Evolutionary conservation across 192 early-diverging fungal species (phyloP).

Genomic region (Coemansia aciculifera): DNA sequence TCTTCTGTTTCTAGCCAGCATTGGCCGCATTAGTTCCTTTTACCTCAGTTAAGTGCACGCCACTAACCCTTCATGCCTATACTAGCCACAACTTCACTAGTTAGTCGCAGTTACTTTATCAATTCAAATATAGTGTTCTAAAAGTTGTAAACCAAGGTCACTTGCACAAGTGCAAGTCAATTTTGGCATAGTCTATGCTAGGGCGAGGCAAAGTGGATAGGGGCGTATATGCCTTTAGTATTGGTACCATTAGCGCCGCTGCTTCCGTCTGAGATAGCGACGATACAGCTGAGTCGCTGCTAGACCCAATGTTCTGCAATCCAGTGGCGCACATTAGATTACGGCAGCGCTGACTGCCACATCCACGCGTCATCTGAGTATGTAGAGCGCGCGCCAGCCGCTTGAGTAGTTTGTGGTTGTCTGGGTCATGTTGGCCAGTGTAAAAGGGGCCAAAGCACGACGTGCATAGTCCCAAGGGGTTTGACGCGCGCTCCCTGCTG

Average conservation of each 20-base stretch:
- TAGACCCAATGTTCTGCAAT: neutral
- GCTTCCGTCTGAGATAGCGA: constrained; percentile 25
- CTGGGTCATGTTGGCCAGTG: constrained; percentile 73
- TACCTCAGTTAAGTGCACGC: neutral
- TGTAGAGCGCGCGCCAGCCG: constrained; percentile 71
- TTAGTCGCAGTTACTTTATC: neutral
- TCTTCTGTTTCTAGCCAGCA: constrained; percentile 37
- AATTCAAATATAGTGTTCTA: neutral
- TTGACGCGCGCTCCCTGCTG: constrained; percentile 57
- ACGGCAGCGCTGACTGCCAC: constrained; percentile 65
- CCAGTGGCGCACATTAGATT: constrained; percentile 61
- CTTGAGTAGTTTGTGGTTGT: constrained; percentile 69
- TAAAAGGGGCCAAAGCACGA: constrained; percentile 85
- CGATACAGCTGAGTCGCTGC: neutral
- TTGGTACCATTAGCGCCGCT: constrained; percentile 30
- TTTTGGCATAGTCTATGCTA: constrained; percentile 27
- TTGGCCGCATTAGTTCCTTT: neutral
- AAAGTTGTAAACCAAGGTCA: neutral
- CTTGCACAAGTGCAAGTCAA: constrained; percentile 43
- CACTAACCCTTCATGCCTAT: neutral
- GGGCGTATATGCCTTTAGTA: constrained; percentile 39
- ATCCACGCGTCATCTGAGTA: constrained; percentile 76
- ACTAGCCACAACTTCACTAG: neutral
- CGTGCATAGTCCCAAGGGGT: constrained; percentile 66
- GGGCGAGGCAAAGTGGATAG: constrained; percentile 2